Conservation (phyloP, 192 early-diverging fungal genomes). For the Coemansia sp. region DNA sequence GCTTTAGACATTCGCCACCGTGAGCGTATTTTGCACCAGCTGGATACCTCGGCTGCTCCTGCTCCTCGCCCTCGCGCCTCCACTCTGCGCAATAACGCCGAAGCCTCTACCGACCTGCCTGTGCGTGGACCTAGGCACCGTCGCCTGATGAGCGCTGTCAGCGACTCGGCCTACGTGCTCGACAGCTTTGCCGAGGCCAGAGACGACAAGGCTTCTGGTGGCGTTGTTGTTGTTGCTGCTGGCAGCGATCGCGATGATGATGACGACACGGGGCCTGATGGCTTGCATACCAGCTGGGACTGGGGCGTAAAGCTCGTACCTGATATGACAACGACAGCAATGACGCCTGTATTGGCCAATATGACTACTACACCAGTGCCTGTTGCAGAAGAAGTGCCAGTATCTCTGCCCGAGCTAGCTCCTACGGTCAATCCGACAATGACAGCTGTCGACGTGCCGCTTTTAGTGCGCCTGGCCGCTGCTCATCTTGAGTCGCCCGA, state of each 20-base stretch:
- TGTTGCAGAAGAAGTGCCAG: neutral
- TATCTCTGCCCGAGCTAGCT: neutral
- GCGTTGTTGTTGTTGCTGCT: neutral
- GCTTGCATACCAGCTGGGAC: conserved; percentile 53
- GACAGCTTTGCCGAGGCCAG: conserved; percentile 7
- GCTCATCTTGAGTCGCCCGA: conserved; percentile 5
- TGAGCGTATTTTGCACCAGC: conserved; percentile 29
- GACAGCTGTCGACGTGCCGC: conserved; percentile 8
- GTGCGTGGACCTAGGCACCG: conserved; percentile 5
- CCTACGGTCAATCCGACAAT: neutral
- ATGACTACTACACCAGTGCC: neutral
- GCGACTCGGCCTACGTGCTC: conserved; percentile 41
- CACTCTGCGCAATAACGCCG: neutral
- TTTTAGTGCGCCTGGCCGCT: neutral
- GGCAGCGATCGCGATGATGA: neutral
- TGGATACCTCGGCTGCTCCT: neutral
- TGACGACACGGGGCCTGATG: neutral
- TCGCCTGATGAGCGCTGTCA: conserved; percentile 31
- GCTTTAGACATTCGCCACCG: conserved; percentile 11
- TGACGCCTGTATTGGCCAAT: neutral
- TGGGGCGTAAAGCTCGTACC: conserved; percentile 44
- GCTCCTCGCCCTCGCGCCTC: conserved; percentile 7
- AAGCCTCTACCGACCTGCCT: neutral
- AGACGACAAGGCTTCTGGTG: neutral
- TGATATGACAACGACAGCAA: neutral